phyloP scores from a whole-genome alignment of 2,329 filamentous ascomycete genomes.

The Clarireedia monteithiana region DNA sequence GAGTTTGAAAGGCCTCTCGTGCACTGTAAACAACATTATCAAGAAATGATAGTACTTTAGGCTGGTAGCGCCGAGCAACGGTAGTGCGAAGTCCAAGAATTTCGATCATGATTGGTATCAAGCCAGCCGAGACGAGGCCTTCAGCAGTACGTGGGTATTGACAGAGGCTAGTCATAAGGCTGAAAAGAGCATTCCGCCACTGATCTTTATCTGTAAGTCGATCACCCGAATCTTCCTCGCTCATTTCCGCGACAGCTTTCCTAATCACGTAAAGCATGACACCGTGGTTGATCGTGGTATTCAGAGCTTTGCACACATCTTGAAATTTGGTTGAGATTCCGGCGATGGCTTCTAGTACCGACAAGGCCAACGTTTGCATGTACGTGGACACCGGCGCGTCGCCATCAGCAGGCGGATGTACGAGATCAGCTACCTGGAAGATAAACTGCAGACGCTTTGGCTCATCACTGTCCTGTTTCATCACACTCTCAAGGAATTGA shows the following conservation, averaged over 20 bases:
- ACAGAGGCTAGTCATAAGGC: constrained; percentile 75
- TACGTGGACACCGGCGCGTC: constrained; percentile 61
- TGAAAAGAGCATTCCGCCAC: constrained; percentile 86
- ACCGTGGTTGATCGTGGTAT: constrained; percentile 92
- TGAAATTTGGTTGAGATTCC: constrained; percentile 67
- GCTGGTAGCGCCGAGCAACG: constrained; percentile 76
- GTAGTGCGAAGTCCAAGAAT: constrained; percentile 75
- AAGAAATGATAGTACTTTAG: constrained; percentile 77
- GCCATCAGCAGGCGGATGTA: constrained; percentile 71
- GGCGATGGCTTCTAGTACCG: constrained; percentile 79
- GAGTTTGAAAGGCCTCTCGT: constrained; percentile 72
- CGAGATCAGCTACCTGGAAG: constrained; percentile 85
- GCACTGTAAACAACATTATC: constrained; percentile 83
- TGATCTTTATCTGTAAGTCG: constrained; percentile 66
- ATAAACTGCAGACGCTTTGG: constrained; percentile 82
- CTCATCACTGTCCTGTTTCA: constrained; percentile 83
- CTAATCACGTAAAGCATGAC: constrained; percentile 88
- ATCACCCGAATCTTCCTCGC: constrained; percentile 49
- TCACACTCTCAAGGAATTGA: constrained; percentile 76
- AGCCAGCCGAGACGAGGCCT: constrained; percentile 79
- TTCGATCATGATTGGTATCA: constrained; percentile 86
- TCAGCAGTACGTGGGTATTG: constrained; percentile 67
- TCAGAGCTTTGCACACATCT: constrained; percentile 85
- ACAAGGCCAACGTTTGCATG: constrained; percentile 75
- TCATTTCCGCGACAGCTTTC: constrained; percentile 81